Base-by-base conservation (phyloP, 2,329 filamentous ascomycete genomes). In the Penicillium sp. region DNA sequence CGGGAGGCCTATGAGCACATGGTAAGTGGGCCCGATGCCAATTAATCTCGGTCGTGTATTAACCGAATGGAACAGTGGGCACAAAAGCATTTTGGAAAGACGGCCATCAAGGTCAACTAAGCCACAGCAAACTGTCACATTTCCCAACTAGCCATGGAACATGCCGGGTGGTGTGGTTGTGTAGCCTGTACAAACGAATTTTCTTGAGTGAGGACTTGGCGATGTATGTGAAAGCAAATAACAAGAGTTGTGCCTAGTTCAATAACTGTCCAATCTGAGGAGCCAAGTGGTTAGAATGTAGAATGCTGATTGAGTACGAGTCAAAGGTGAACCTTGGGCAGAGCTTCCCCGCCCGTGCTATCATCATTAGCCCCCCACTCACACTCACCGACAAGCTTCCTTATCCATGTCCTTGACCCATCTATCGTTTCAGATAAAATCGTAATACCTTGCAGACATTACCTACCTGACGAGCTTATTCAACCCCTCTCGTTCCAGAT, bases 1-100 rank as follows among this genome's bases (percentile, higher is more conserved):
- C 82, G 80, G 68, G 82, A 82, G 55, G 84, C 84, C 0, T 86
- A 84, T 68, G 73, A 84, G 57, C 82, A 85, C 61, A 81, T 84
- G 78, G 73, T 74, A 57, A 71, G 72, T 65, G 5, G 72, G 75
- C 15, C 8, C 1, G 10, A 7, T 35, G 20, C 3, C 4, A 12
- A 14, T 12, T 22, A 5, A 2, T n/a, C 14, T 14, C 7, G 20
- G 1, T 39, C 5, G 14, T 4, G 14, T 63, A 43, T 70, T 75
- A 60, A 74, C 60, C 28, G 11, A 17, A 1, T 22, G 38, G 14
- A 45, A 58, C 48, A 76, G 74, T 81, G 79, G 80, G 78, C 73
- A 25, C 76, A 84, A 69, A 82, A 81, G 64, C 84, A 87, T 67
- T 79, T 86, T 57, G 84, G 84, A 52, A 86, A 87, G 72, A 65